A percentile compares a stretch with the other conserved stretches of the same genome.
Conservation (phyloP, 2,329 filamentous ascomycete species). For the Pyrenophora teres region DNA sequence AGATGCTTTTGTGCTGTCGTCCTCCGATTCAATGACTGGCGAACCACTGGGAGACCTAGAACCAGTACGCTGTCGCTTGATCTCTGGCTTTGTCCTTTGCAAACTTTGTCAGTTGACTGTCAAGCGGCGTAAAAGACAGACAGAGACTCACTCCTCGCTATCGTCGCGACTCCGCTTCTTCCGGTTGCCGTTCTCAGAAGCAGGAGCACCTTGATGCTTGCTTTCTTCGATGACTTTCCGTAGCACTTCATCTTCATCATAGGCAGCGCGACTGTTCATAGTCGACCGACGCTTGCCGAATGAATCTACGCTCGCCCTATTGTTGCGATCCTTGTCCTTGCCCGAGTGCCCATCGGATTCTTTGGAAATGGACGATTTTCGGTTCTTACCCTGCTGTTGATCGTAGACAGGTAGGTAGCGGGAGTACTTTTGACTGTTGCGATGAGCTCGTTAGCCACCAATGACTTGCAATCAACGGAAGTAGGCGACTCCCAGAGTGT, state of each 20-base stretch:
- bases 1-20: slow-evolving; percentile 60
- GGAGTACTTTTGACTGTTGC: slow-evolving; percentile 63
- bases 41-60: slow-evolving; percentile 54
- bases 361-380: slow-evolving; percentile 69
- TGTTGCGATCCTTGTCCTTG: slow-evolving; percentile 61
- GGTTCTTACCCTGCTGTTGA: slow-evolving; percentile 57
- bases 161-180: slow-evolving; percentile 88
- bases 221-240: slow-evolving; percentile 92
- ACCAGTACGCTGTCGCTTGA: slow-evolving; percentile 81
- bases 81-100: slow-evolving; percentile 67
- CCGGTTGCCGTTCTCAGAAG: slow-evolving; percentile 61
- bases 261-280: slow-evolving; percentile 96
- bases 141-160: slow-evolving; percentile 81
- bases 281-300: slow-evolving; percentile 86
- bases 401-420: slow-evolving; percentile 66
- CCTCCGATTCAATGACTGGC: slow-evolving; percentile 70
- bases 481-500: no score
- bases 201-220: slow-evolving; percentile 72
- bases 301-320: slow-evolving; percentile 59
- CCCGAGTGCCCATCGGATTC: slow-evolving; percentile 61
- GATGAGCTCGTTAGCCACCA: slow-evolving; percentile 6
- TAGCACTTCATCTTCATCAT: slow-evolving; percentile 91
- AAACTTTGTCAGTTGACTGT: slow-evolving; percentile 37
- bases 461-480: background rate
- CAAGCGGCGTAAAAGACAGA: slow-evolving; percentile 7